Base-by-base conservation (phyloP, 2,329 filamentous ascomycete genomes). In the Apiospora marii region DNA sequence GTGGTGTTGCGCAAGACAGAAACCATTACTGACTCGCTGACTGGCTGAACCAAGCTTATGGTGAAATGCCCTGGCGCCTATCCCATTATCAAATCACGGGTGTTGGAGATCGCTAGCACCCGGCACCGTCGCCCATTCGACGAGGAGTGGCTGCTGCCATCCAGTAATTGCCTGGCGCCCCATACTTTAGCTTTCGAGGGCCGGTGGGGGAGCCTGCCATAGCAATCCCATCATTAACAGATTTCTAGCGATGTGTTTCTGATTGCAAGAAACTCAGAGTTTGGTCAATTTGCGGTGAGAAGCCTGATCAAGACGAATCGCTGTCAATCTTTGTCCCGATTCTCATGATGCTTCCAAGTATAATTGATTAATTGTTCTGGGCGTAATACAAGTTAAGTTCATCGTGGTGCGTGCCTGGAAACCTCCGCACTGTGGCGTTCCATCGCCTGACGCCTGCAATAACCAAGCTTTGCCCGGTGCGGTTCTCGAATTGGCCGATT, bases 291-390 rank as follows among this genome's bases (percentile, higher is more conserved):
- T 34, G 6, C 53, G 53, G 53, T 5, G 30, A 37, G 53, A 61
- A 61, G 30, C 34, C 53, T 61, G 30, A 61, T 34, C 7, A 37
- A 37, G 53, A 61, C 34, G 53, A 61, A 27, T 16, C 7, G 19
- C 16, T 37, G 53, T 19, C 16, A 61, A 61, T 61, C 53, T 30
- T 34, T 37, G 14, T 37, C 53, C 19, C 27, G 19, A 27, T 1
- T 16, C 5, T 16, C 53, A 58, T 6, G 53, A 58, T 34, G 34
- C 5, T 10, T 22, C 53, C 53, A 37, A 61, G 30, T 61, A 61
- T 61, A 61, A 61, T 61, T 61, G 30, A 61, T 61, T 61, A 61
- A 61, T 12, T 37, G 53, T 8, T 34, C 53, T 61, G 53, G 53
- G 53, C 53, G 53, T 19, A 37, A 61, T 61, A 61, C 53, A 22